Evolutionary conservation across 805 yeast genomes (phyloP).

Genomic region (Phaffomyces antillensis): DNA sequence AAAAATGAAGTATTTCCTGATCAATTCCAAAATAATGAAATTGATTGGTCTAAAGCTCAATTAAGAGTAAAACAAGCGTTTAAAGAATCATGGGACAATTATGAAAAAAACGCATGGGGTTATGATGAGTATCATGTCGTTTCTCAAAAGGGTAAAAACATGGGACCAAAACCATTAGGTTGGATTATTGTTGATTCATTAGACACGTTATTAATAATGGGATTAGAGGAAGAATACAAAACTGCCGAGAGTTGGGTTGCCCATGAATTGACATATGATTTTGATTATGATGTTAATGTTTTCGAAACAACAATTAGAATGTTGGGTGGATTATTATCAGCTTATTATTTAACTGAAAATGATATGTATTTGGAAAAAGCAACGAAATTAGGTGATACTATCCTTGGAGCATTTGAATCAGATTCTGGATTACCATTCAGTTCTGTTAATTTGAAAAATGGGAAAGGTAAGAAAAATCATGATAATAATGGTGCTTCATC

Average conservation of each 20-base stretch:
- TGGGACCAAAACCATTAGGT: slow-evolving; percentile 80
- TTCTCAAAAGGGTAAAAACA: slow-evolving; percentile 53
- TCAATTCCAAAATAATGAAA: not conserved
- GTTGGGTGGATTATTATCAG: slow-evolving; percentile 89
- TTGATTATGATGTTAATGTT: slow-evolving; percentile 70
- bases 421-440: slow-evolving; percentile 70
- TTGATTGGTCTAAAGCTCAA: slow-evolving; percentile 39
- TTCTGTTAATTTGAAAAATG: slow-evolving; percentile 63
- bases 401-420: slow-evolving; percentile 63
- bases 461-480: slow-evolving; percentile 53
- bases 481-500: slow-evolving; percentile 74
- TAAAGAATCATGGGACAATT: slow-evolving; percentile 70
- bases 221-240: slow-evolving; percentile 46
- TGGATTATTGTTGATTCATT: slow-evolving; percentile 89
- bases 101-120: slow-evolving; percentile 77
- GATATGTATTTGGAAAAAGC: slow-evolving; percentile 74
- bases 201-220: slow-evolving; percentile 77
- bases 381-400: slow-evolving; percentile 64
- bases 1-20: slow-evolving; percentile 10
- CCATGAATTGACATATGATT: slow-evolving; percentile 58
- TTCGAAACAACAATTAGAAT: slow-evolving; percentile 94
- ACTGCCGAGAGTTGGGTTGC: slow-evolving; percentile 72
- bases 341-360: slow-evolving; percentile 63
- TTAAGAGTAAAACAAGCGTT: slow-evolving; percentile 60
- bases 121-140: slow-evolving; percentile 70